Conservation (phyloP, 805 yeast genomes). For the Saccharomycopsis fodiens region DNA sequence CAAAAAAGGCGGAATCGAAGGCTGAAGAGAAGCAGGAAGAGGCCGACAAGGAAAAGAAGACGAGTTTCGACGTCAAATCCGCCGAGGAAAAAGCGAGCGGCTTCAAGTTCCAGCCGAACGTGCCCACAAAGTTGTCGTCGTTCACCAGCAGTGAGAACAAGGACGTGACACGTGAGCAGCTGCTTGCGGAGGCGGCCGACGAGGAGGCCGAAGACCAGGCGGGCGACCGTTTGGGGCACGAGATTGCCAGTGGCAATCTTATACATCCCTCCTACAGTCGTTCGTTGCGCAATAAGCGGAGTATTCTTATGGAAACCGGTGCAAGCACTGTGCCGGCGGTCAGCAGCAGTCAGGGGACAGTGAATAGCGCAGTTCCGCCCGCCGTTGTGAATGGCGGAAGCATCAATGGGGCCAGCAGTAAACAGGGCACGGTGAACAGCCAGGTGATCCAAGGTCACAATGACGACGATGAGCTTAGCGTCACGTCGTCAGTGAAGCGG, state of each 20-base stretch:
- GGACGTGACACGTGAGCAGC: not conserved
- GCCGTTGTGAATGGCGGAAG: not conserved
- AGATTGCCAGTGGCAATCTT: not conserved
- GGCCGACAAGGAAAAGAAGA: not conserved
- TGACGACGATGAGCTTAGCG: constrained; percentile 16
- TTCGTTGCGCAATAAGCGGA: constrained; percentile 18
- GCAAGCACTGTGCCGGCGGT: not conserved
- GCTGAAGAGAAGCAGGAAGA: not conserved
- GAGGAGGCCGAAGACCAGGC: too few relatives aligned
- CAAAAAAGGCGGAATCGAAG: not conserved
- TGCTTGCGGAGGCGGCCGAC: too few relatives aligned
- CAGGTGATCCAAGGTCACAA: not conserved
- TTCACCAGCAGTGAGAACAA: not conserved
- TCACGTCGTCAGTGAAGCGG: constrained; percentile 15
- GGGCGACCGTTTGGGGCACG: not conserved
- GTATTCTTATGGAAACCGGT: constrained; percentile 14
- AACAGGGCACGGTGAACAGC: constrained; percentile 3
- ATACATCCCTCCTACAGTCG: constrained; percentile 15
- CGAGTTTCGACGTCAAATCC: not conserved
- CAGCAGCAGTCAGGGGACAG: not conserved
- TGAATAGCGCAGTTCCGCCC: not conserved
- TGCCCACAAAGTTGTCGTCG: not conserved
- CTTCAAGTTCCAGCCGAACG: constrained; percentile 2
- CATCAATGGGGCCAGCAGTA: not conserved
- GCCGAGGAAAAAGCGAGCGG: not conserved